Evolutionary conservation across 208 protist species (phyloP), one percentile per base, ranked within the genome.

Genomic region (Zelonia costaricensis): DNA sequence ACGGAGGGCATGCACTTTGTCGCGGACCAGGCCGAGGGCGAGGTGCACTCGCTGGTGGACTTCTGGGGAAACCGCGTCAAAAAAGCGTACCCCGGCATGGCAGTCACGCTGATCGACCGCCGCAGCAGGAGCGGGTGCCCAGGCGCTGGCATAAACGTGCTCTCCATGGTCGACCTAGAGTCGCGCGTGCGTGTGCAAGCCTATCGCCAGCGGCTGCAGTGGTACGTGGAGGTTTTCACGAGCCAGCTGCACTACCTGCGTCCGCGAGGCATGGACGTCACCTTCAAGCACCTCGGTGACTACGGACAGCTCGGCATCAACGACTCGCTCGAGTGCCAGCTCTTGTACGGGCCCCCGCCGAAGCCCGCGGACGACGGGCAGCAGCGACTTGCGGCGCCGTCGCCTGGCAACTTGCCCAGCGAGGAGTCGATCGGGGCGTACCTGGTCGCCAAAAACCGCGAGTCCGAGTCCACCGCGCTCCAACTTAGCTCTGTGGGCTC

Each of bases 191-290:
- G 44, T n/a, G 61, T 96, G 42, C 79, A 91, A 53, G 69, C 74
- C 39, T 92, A 93, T 56, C 78, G 91, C 28, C 81, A 80, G 30
- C 63, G 84, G 53, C 76, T 96, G 18, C 91, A 96, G 72, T 92
- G 85, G 84, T 96, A 84, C 62, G 74, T 91, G 7, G 88, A 94
- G 57, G 71, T 75, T 33, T 96, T 92, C 64, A 75, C 83, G 22
- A 46, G 31, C 9, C 78, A 79, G 33, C 71, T 94, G 38, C 55
- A 84, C 68, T 78, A 82, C 48, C 74, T 96, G 51, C 76, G 80
- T 30, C 91, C 91, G 31, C 69, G 86, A 7, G 88, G 88, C 4
- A 85, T 88, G 76, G 80, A 94, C 44, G 73, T 82, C 22, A 78
- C 73, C 6, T 94, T 94, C 69, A 40, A 67, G 13, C 86, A 96